Evolutionary conservation across 495 filamentous ascomycete genomes (phyloP).

Genomic region (Sordaria brevicollis): DNA sequence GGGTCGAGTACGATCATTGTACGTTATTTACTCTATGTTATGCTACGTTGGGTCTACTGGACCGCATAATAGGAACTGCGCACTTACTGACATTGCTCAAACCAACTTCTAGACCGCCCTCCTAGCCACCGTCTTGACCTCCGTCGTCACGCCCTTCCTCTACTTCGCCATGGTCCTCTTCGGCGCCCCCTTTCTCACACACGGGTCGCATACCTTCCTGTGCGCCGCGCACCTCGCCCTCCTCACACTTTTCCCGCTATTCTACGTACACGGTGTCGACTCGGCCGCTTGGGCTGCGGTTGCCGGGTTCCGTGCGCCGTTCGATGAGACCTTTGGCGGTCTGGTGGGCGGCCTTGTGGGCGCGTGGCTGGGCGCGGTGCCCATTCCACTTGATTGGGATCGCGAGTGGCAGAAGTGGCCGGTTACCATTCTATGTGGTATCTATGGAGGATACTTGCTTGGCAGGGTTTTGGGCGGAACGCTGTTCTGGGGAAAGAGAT

Average conservation of each 20-base stretch:
- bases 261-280: constrained; percentile 81
- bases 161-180: constrained; percentile 66
- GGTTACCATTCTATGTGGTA: constrained; percentile 58
- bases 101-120: constrained; percentile 41
- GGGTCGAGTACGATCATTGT: constrained; percentile 26
- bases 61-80: too few relatives aligned
- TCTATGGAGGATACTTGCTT: constrained; percentile 29
- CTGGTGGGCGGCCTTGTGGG: constrained; percentile 52
- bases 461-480: constrained; percentile 31
- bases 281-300: constrained; percentile 63
- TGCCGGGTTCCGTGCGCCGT: constrained; percentile 38
- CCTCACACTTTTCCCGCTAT: constrained; percentile 59
- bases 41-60: too few relatives aligned
- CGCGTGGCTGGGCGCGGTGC: constrained; percentile 72
- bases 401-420: constrained; percentile 98
- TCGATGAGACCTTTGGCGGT: constrained; percentile 63
- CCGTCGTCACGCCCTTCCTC: constrained; percentile 48
- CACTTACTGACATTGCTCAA: not conserved
- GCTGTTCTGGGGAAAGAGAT: constrained; percentile 28
- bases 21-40: too few relatives aligned
- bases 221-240: constrained; percentile 73
- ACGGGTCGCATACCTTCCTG: constrained; percentile 66
- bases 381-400: constrained; percentile 91
- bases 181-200: constrained; percentile 82
- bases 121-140: constrained; percentile 51